Percentiles rank a stretch among this genome's conserved stretches.
Conservation (phyloP, 2,329 filamentous ascomycete species). For the Cercospora sp. region DNA sequence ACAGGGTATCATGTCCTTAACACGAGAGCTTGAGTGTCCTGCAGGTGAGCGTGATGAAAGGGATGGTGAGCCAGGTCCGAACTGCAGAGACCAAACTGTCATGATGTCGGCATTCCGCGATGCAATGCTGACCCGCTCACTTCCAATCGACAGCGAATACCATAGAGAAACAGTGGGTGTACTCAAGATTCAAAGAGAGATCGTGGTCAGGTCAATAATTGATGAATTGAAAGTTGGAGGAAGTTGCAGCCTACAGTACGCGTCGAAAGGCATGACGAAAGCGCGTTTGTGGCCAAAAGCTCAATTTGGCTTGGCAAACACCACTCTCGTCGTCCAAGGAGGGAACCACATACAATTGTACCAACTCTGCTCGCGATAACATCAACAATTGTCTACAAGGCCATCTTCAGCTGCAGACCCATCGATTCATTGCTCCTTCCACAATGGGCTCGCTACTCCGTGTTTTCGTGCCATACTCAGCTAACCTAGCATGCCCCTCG, state of each 20-base stretch:
- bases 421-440: not conserved
- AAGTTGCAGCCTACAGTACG: not conserved
- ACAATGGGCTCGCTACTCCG: not conserved
- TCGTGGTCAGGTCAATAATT: not conserved
- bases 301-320: not conserved
- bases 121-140: not conserved
- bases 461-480: not conserved
- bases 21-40: not conserved
- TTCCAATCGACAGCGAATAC: not conserved
- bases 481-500: not conserved
- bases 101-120: not conserved
- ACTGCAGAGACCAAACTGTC: not conserved
- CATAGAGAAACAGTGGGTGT: not conserved
- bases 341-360: not conserved
- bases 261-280: not conserved
- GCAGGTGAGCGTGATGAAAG: not conserved
- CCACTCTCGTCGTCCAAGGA: not conserved
- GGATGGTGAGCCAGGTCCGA: not conserved
- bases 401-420: not conserved
- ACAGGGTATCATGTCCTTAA: not conserved
- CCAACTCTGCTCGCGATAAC: not conserved
- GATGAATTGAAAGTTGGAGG: not conserved
- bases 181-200: not conserved
- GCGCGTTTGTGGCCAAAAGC: not conserved
- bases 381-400: not conserved